phyloP scores from a whole-genome alignment of 495 filamentous ascomycete species.

The Cercophora scortea region DNA sequence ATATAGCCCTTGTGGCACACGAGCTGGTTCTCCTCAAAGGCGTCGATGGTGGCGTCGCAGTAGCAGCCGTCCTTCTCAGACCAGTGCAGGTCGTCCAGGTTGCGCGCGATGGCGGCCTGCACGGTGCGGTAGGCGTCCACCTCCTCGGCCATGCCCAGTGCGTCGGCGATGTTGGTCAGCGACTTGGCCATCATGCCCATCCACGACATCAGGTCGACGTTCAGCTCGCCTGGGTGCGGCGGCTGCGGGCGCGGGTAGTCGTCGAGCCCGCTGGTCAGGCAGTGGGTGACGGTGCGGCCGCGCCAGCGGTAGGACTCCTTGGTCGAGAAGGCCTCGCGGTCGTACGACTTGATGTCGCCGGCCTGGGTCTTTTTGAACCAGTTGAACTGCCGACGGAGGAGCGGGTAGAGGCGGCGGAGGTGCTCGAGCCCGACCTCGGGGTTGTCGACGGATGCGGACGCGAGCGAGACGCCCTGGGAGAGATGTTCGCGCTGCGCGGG shows the following conservation, averaged over 20 bases:
- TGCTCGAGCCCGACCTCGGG: slow-evolving; percentile 62
- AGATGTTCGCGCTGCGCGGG: slow-evolving; percentile 23
- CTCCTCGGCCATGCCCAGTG: slow-evolving; percentile 67
- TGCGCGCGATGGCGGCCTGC: slow-evolving; percentile 71
- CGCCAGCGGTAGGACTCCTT: slow-evolving; percentile 96
- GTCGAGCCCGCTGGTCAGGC: slow-evolving; percentile 87
- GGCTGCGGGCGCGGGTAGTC: slow-evolving; percentile 93
- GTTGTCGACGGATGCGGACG: slow-evolving; percentile 56
- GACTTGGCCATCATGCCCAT: slow-evolving; percentile 88
- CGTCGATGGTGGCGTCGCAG: slow-evolving; percentile 94
- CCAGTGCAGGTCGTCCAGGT: slow-evolving; percentile 95
- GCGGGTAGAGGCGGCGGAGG: slow-evolving; percentile 78
- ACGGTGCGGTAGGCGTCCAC: slow-evolving; percentile 60
- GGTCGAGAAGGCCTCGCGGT: slow-evolving; percentile 74
- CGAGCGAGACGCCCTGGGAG: slow-evolving; percentile 27
- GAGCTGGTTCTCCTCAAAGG: slow-evolving; percentile 80
- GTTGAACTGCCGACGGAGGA: slow-evolving; percentile 80
- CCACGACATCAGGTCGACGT: slow-evolving; percentile 93
- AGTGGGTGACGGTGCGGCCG: slow-evolving; percentile 76
- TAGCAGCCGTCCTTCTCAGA: slow-evolving; percentile 67
- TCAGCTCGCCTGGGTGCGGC: slow-evolving; percentile 95
- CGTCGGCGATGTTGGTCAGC: slow-evolving; percentile 67
- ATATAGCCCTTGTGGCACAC: slow-evolving; percentile 98
- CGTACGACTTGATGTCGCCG: slow-evolving; percentile 86
- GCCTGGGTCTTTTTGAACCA: slow-evolving; percentile 92